These are phyloP conservation scores for Fusarium fracticaudum DNA, from an alignment of 2,329 filamentous ascomycete genomes.

Conservation along the genomic window DNA sequence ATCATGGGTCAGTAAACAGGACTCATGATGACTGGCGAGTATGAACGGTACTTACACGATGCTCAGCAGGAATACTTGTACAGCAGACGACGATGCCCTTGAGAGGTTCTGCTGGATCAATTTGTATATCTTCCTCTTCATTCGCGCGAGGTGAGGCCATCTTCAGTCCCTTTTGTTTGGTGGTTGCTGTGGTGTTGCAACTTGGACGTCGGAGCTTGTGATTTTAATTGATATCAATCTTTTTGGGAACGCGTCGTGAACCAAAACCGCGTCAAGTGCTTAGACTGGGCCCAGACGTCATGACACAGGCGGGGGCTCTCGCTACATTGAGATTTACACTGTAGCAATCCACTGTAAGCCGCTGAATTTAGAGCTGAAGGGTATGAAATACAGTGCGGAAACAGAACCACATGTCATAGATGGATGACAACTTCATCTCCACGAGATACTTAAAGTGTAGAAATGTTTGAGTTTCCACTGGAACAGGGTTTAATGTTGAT, in stretches of 20 bases:
- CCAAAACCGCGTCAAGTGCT: constrained; percentile 40
- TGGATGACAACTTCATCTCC: not conserved
- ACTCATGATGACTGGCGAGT: constrained; percentile 1
- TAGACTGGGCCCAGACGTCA: constrained; percentile 21
- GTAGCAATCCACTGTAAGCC: not conserved
- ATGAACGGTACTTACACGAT: constrained; percentile 67
- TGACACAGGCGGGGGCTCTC: constrained; percentile 15
- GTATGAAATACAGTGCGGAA: not conserved
- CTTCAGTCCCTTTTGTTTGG: constrained; percentile 14
- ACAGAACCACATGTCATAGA: not conserved
- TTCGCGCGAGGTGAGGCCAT: constrained; percentile 44
- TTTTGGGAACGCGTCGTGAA: constrained; percentile 39
- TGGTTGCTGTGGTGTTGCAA: constrained; percentile 27
- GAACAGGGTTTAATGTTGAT: not conserved
- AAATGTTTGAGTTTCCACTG: no score
- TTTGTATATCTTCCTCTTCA: constrained; percentile 43
- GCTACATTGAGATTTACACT: not conserved
- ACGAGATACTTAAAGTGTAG: not conserved
- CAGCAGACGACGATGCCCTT: constrained; percentile 83
- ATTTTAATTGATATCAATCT: constrained; percentile 29
- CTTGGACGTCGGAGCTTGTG: constrained; percentile 18
- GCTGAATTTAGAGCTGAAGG: not conserved
- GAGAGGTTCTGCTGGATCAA: constrained; percentile 72
- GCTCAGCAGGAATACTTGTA: constrained; percentile 83
- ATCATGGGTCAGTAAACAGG: not conserved